phyloP scores from a whole-genome alignment of 257 asterid genomes.

The Gardenia jasminoides region DNA sequence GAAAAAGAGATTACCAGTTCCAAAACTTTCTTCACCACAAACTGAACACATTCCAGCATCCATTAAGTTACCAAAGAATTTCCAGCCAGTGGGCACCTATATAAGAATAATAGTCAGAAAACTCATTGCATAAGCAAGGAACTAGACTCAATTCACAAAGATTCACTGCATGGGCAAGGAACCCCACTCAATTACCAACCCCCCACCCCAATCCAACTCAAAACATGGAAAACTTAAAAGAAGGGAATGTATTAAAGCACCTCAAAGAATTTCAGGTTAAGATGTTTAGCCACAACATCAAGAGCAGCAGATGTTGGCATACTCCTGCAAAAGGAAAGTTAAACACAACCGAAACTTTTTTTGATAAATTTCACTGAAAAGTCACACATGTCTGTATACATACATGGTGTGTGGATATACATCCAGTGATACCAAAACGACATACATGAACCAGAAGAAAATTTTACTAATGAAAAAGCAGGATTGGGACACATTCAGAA shows the following conservation, averaged over 20 bases:
- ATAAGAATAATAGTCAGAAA: conserved; percentile 11
- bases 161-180: conserved; percentile 6
- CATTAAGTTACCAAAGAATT: conserved; percentile 96
- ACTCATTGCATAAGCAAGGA: conserved; percentile 6
- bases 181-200: background rate
- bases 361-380: background rate
- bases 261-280: conserved; percentile 92
- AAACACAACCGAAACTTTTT: background rate
- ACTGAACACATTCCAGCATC: conserved; percentile 99
- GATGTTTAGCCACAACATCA: conserved; percentile 86
- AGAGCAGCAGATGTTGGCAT: conserved; percentile 99
- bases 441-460: background rate
- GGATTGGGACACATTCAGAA: background rate
- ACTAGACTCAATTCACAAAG: background rate
- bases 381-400: background rate
- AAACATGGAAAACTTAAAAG: background rate
- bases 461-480: background rate
- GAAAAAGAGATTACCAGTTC: conserved; percentile 66
- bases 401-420: background rate
- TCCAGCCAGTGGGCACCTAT: conserved; percentile 99
- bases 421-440: background rate
- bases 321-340: conserved; percentile 64
- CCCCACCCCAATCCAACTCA: conserved; percentile 5
- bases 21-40: conserved; percentile 99
- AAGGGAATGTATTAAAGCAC: conserved; percentile 31